Conservation (phyloP, 495 filamentous ascomycete genomes). For the Penicillium samsonianum region DNA sequence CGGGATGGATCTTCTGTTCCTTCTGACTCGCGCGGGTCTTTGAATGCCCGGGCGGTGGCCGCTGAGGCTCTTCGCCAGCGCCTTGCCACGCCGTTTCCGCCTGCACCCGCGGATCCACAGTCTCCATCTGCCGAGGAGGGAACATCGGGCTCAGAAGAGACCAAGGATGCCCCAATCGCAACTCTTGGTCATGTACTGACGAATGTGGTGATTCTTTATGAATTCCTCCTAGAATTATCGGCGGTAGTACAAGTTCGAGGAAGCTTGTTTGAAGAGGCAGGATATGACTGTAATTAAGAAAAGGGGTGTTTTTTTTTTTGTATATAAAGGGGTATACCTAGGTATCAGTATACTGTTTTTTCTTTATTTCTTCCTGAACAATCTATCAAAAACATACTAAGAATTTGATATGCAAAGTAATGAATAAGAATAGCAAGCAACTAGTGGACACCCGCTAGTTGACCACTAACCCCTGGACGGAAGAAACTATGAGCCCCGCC, state of each 20-base stretch:
- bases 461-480: slow-evolving; percentile 2
- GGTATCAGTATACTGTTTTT: background rate
- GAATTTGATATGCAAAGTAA: background rate
- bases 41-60: slow-evolving; percentile 27
- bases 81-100: slow-evolving; percentile 40
- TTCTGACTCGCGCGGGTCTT: slow-evolving; percentile 36
- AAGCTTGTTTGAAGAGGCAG: slow-evolving; percentile 83
- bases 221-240: slow-evolving; percentile 87
- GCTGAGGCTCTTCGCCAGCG: slow-evolving; percentile 42
- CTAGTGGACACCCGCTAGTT: background rate
- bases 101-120: slow-evolving; percentile 9
- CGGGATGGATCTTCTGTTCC: slow-evolving; percentile 25
- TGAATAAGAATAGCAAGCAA: slow-evolving; percentile 3
- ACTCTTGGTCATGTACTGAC: slow-evolving; percentile 88
- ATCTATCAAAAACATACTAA: slow-evolving; percentile 1
- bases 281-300: slow-evolving; percentile 37
- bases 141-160: slow-evolving; percentile 30
- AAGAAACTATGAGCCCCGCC: slow-evolving; percentile 11
- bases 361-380: background rate
- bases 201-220: slow-evolving; percentile 57
- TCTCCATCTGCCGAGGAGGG: slow-evolving; percentile 18
- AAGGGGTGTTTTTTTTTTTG: background rate
- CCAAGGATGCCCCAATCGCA: slow-evolving; percentile 35
- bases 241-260: slow-evolving; percentile 85
- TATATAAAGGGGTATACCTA: slow-evolving; percentile 5